Percentiles rank a stretch among this genome's conserved stretches.
Evolutionary conservation across 805 yeast genomes (phyloP).

Genomic region (Danielozyma ontarioensis): DNA sequence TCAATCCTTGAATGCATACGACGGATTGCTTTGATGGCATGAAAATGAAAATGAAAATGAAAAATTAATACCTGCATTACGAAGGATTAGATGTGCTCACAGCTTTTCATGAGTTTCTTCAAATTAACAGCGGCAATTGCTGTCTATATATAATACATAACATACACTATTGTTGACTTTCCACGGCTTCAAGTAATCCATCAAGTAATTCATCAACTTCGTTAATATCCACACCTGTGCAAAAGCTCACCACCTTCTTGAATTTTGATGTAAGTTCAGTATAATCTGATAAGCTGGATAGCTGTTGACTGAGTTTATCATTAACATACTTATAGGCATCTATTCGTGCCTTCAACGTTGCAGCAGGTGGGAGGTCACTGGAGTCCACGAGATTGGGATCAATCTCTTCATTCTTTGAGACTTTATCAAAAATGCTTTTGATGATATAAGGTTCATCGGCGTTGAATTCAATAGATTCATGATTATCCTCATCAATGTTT

Average conservation of each 20-base stretch:
- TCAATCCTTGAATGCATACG: slow-evolving; percentile 72
- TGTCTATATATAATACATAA: too few species aligned
- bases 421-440: slow-evolving; percentile 50
- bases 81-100: too few species aligned
- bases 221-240: slow-evolving; percentile 81
- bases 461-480: slow-evolving; percentile 59
- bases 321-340: slow-evolving; percentile 76
- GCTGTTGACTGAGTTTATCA: slow-evolving; percentile 44
- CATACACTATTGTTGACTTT: slow-evolving; percentile 43
- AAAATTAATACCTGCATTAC: too few species aligned
- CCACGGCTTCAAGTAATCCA: slow-evolving; percentile 85
- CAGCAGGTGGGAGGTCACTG: slow-evolving; percentile 37
- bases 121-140: too few species aligned
- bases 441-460: slow-evolving; percentile 91
- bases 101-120: too few species aligned
- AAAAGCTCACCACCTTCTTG: slow-evolving; percentile 80
- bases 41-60: too few species aligned
- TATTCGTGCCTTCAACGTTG: slow-evolving; percentile 68
- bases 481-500: slow-evolving; percentile 33
- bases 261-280: slow-evolving; percentile 54
- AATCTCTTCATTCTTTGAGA: slow-evolving; percentile 26
- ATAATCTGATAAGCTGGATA: slow-evolving; percentile 45
- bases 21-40: slow-evolving; percentile 59
- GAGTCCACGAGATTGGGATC: slow-evolving; percentile 19
- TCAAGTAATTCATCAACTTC: slow-evolving; percentile 79